Base-by-base conservation (phyloP, 2,329 filamentous ascomycete genomes). In the Verticillium albo-atrum region DNA sequence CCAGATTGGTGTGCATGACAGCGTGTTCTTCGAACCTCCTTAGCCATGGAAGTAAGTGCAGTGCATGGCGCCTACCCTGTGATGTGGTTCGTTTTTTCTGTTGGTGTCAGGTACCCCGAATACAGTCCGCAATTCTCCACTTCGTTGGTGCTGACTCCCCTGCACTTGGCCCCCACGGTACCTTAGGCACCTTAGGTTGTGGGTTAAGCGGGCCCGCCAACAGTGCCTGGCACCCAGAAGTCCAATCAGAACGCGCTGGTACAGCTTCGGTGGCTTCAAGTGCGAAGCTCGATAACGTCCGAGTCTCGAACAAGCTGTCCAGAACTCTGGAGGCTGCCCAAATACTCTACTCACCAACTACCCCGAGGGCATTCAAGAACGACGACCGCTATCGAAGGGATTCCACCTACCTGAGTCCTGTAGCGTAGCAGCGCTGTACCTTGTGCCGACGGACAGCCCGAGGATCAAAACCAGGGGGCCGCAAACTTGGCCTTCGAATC, bases 191-290 rank as follows among this genome's bases (percentile, higher is more conserved):
- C 42, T 23, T 4, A 47, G n/a, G 42, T n/a, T 23, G n/a, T 47
- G 42, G 20, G 42, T 23, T 47, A 47, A 47, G 42, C 42, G 42
- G 42, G 42, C n/a, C 42, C 1, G 20, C 10, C 9, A 12, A 47
- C 42, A 47, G 42, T 2, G 9, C n/a, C 42, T 47, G n/a, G 42
- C 17, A 23, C 42, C n/a, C 42, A 20, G 20, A 23, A 47, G 42
- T 23, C 42, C 42, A 47, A 47, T 47, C 42, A 47, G 5, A 47
- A 47, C 20, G 42, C 42, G 25, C 42, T 23, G 20, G 9, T 47
- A n/a, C 20, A 56, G 54, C 54, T 47, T 56, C 54, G 54, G 54
- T 56, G 54, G 54, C 54, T 56, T 56, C 54, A 47, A 28, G 26
- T 25, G 37, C 54, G 54, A 56, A 42, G 32, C 34, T 42, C 34